These are phyloP conservation scores for Nicotiana knightiana DNA, from an alignment of 257 asterid genomes.

Conservation along the genomic window DNA sequence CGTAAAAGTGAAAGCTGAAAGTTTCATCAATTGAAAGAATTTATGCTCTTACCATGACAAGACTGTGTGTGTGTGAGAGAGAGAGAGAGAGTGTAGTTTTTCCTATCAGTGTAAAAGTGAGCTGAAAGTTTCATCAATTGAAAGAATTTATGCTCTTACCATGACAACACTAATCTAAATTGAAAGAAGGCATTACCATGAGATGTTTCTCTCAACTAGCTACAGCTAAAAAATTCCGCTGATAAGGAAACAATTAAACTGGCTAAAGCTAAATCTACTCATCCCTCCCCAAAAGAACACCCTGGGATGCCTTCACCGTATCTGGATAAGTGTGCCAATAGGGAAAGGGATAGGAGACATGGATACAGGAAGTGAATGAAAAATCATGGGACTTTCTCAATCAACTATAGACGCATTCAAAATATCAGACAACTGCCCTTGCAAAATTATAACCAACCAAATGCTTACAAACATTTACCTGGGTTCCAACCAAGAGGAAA, in stretches of 20 bases:
- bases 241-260: not conserved
- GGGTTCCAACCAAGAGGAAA: conserved; percentile 95
- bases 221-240: not conserved
- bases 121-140: not conserved
- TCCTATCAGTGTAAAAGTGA: not conserved
- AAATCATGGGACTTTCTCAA: not conserved
- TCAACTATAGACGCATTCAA: not conserved
- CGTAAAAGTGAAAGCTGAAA: no score
- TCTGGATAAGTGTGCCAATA: not conserved
- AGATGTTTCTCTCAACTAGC: not conserved
- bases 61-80: no score
- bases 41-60: no score
- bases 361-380: not conserved
- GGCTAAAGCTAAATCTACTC: not conserved
- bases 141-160: not conserved
- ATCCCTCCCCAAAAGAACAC: not conserved
- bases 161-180: not conserved
- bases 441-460: not conserved
- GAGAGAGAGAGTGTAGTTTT: not conserved
- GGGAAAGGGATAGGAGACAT: not conserved
- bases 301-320: not conserved
- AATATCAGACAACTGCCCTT: not conserved
- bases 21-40: no score
- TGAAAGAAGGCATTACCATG: not conserved
- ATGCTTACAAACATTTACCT: conserved; percentile 41